phyloP scores from a whole-genome alignment of 2,329 filamentous ascomycete genomes.

The Talaromyces islandicus region DNA sequence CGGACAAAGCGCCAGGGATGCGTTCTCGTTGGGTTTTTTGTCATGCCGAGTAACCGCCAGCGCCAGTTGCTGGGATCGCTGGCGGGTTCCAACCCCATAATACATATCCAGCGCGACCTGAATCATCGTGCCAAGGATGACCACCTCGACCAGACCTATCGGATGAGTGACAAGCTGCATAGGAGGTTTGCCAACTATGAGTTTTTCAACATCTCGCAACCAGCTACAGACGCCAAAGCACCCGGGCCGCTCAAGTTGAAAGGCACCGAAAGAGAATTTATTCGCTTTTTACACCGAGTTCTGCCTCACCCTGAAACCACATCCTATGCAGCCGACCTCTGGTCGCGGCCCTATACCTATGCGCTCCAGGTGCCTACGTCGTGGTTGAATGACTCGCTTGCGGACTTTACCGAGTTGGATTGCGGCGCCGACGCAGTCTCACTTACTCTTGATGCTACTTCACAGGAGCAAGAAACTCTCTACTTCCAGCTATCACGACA shows the following conservation, averaged over 20 bases:
- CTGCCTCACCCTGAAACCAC: slow-evolving; percentile 55
- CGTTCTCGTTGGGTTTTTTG: slow-evolving; percentile 64
- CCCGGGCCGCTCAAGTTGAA: slow-evolving; percentile 56
- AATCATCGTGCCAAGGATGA: slow-evolving; percentile 57
- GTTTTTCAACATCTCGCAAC: slow-evolving; percentile 69
- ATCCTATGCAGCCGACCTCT: slow-evolving; percentile 41
- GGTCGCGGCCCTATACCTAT: slow-evolving; percentile 60
- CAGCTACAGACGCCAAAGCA: slow-evolving; percentile 14
- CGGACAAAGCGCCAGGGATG: slow-evolving; percentile 53
- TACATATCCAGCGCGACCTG: slow-evolving; percentile 63
- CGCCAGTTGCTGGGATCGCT: slow-evolving; percentile 54
- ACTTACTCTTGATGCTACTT: slow-evolving; percentile 40
- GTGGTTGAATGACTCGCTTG: slow-evolving; percentile 46
- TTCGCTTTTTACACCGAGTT: slow-evolving; percentile 52
- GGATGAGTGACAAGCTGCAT: slow-evolving; percentile 47
- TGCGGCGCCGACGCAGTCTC: slow-evolving; percentile 64
- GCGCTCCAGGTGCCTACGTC: slow-evolving; percentile 58
- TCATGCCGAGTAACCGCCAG: slow-evolving; percentile 61
- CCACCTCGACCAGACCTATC: slow-evolving; percentile 54
- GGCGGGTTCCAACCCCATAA: slow-evolving; percentile 60
- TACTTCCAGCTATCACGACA: slow-evolving; percentile 2
- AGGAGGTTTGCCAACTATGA: slow-evolving; percentile 66
- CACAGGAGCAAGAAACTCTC: neutral
- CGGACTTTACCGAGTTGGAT: slow-evolving; percentile 61
- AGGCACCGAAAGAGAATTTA: slow-evolving; percentile 61